Evolutionary conservation across 805 yeast species (phyloP).

Genomic region (Ogataea naganishii): DNA sequence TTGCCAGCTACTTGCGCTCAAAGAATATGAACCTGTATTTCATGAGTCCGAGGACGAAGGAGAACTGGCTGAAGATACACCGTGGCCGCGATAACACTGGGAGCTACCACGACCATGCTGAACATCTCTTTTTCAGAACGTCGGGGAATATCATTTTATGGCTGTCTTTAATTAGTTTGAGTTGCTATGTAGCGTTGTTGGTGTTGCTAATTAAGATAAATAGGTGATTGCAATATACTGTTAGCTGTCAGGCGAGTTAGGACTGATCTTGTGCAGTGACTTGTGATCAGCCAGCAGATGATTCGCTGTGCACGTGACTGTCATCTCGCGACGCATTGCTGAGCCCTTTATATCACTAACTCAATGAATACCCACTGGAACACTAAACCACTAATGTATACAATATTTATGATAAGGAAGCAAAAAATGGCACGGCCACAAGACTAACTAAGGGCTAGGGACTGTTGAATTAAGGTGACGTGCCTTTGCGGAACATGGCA

Average conservation of each 20-base stretch:
- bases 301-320: not conserved
- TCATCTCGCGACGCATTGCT: no score
- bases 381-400: no score
- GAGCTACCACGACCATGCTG: slow-evolving; percentile 26
- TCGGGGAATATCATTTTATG: slow-evolving; percentile 54
- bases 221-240: slow-evolving; percentile 1
- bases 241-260: not conserved
- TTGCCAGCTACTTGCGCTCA: slow-evolving; percentile 27
- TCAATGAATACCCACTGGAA: no score
- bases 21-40: slow-evolving; percentile 24
- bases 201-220: slow-evolving; percentile 39
- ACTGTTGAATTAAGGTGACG: no score
- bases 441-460: no score
- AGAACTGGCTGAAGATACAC: slow-evolving; percentile 5
- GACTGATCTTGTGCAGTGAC: not conserved
- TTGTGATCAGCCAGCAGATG: no score
- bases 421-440: no score
- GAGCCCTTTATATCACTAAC: not conserved
- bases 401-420: no score
- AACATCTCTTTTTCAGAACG: slow-evolving; percentile 41
- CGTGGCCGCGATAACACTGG: slow-evolving; percentile 12
- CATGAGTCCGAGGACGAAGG: slow-evolving; percentile 8
- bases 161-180: slow-evolving; percentile 39
- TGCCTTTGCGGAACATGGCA: not conserved
- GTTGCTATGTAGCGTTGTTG: slow-evolving; percentile 42